Percentiles rank a stretch among this genome's conserved stretches.
Conservation (phyloP, 2,329 filamentous ascomycete species). For the Penicillium sp. region DNA sequence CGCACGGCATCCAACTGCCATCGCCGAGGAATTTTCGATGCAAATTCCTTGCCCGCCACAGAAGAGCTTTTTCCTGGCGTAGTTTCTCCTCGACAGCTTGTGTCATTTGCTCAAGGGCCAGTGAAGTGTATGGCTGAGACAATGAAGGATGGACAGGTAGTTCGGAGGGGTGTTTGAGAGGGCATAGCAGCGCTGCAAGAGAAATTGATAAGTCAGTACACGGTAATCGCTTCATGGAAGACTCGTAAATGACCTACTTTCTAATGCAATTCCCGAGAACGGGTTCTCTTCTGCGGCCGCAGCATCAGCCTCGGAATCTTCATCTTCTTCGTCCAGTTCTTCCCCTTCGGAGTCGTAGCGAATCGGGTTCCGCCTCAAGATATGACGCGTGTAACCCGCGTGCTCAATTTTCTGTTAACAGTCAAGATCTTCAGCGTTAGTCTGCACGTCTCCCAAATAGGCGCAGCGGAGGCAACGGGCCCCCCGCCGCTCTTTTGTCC, state of each 20-base stretch:
- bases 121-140: conserved; percentile 61
- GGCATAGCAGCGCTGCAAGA: conserved; percentile 58
- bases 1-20: conserved; percentile 61
- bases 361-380: conserved; percentile 61
- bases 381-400: conserved; percentile 64
- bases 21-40: conserved; percentile 64
- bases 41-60: conserved; percentile 62
- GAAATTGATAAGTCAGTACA: not conserved
- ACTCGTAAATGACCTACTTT: conserved; percentile 50
- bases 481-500: not conserved
- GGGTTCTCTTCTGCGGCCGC: conserved; percentile 64
- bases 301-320: conserved; percentile 61
- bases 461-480: conserved; percentile 4
- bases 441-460: conserved; percentile 11
- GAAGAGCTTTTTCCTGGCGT: conserved; percentile 58
- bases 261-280: conserved; percentile 60
- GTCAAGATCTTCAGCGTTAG: conserved; percentile 15
- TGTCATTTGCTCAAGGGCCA: conserved; percentile 61
- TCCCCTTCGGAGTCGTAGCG: conserved; percentile 68
- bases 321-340: conserved; percentile 61
- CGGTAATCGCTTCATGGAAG: not conserved
- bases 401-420: conserved; percentile 60
- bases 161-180: conserved; percentile 65
- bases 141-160: conserved; percentile 63
- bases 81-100: conserved; percentile 60